Evolutionary conservation across 2,329 filamentous ascomycete species (phyloP), one percentile per base, ranked within the genome.

Genomic region (Phialophora verrucosa): DNA sequence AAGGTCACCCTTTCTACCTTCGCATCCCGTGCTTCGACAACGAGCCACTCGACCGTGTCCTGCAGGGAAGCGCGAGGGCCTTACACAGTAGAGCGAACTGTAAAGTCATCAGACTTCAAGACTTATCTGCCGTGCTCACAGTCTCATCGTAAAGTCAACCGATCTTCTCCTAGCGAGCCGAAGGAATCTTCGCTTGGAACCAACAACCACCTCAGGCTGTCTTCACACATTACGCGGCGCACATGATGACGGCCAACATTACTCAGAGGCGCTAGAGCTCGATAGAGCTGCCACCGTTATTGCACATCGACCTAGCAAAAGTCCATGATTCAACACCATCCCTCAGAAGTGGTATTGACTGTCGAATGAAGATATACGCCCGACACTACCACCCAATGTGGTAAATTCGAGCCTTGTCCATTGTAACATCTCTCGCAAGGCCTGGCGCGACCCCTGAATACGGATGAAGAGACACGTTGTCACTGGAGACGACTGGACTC

Each of bases 161-260:
- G 57, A 14, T 50, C 35, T 49, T 50, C 57, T 59, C 57, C 56
- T 59, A 59, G 27, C n/a, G 42, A 59, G 29, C 31, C 17, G 42
- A 31, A 59, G 29, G 57, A 47, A 25, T 31, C 6, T 3, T 12
- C 57, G 42, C 10, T 29, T 35, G 6, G 8, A 50, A 35, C 12
- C 56, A 47, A 23, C 4, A 27, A 25, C 7, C 57, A 27, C 14
- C 38, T 44, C 17, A 7, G 38, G 14, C 38, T 6, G 14, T n/a
- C n/a, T 42, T 14, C 38, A 10, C 38, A 17, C 14, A 17, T 44
- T 6, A 44, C 38, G 14, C 14, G 38, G 17, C 17, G 6, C 38
- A 42, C n/a, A 44, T 44, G 38, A 20, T 10, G 42, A 12, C 17
- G 5, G 42, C 38, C 14, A 49, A 23, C 27, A 38, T 38, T 27